phyloP scores from a whole-genome alignment of 305 asterid genomes.

The Fraxinus xanthoxyloides region DNA sequence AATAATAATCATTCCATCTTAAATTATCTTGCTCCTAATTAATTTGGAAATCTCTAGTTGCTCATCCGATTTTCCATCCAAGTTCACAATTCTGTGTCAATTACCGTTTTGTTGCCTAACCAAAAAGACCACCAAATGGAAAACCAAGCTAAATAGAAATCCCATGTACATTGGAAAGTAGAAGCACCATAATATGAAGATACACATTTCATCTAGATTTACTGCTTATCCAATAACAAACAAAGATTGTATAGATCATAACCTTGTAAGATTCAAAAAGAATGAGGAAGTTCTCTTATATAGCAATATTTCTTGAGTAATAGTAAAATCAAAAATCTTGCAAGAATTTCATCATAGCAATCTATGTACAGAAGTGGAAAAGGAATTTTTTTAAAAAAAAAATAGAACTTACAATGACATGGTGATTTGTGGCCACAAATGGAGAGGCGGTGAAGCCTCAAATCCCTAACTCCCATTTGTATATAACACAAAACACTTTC shows the following conservation, averaged over 20 bases:
- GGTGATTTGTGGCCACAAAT: too few species aligned
- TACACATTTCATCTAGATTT: too few species aligned
- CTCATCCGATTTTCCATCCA: conserved; percentile 35
- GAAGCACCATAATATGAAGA: neutral
- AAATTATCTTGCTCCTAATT: too few species aligned
- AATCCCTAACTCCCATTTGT: too few species aligned
- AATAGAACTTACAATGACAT: too few species aligned
- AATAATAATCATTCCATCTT: neutral
- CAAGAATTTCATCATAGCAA: neutral
- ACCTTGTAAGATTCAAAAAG: neutral
- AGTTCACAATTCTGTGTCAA: conserved; percentile 81
- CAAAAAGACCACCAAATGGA: conserved; percentile 18
- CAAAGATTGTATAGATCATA: neutral
- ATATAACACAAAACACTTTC: too few species aligned
- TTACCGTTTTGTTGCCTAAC: conserved; percentile 74
- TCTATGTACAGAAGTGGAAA: neutral
- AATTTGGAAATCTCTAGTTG: too few species aligned
- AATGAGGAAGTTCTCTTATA: neutral
- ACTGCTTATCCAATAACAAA: too few species aligned
- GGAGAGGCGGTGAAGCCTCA: too few species aligned
- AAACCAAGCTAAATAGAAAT: conserved; percentile 10
- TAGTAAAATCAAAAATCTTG: neutral
- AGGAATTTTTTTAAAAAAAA: too few species aligned
- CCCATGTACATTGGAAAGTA: neutral
- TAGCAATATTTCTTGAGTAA: neutral